Evolutionary conservation across 2,329 filamentous ascomycete species (phyloP).

Genomic region (Botryosphaeria dothidea): DNA sequence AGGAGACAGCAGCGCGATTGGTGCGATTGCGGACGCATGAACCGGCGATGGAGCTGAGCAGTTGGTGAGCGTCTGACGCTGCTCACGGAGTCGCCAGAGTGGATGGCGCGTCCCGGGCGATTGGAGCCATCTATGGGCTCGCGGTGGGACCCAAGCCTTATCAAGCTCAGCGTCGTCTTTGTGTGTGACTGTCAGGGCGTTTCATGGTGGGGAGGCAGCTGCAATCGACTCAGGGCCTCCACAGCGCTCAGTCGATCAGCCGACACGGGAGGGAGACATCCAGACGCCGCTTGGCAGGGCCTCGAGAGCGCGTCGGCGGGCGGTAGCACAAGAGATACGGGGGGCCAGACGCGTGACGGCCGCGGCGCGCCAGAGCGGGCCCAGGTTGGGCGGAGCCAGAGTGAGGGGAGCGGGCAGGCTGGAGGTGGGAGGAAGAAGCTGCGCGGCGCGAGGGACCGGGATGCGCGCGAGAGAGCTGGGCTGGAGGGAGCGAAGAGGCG

Average conservation of each 20-base stretch:
- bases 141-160: constrained; percentile 8
- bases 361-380: neutral
- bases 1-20: neutral
- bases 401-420: neutral
- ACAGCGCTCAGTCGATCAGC: constrained; percentile 10
- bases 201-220: constrained; percentile 3
- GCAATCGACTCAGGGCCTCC: neutral
- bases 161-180: neutral
- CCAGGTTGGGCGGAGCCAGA: neutral
- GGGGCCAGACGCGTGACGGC: constrained; percentile 5
- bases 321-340: neutral
- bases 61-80: neutral
- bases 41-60: constrained; percentile 6
- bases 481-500: neutral
- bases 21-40: constrained; percentile 13
- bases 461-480: neutral
- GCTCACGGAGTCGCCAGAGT: neutral
- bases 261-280: neutral
- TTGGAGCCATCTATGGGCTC: neutral
- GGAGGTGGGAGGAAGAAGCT: neutral
- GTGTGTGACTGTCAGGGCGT: constrained; percentile 3
- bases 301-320: constrained; percentile 2
- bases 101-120: neutral
- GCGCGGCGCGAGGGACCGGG: neutral
- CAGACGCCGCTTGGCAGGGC: constrained; percentile 17